Evolutionary conservation across 2,329 filamentous ascomycete species (phyloP), one percentile per base, ranked within the genome.

Genomic region (Aspergillus terreus): DNA sequence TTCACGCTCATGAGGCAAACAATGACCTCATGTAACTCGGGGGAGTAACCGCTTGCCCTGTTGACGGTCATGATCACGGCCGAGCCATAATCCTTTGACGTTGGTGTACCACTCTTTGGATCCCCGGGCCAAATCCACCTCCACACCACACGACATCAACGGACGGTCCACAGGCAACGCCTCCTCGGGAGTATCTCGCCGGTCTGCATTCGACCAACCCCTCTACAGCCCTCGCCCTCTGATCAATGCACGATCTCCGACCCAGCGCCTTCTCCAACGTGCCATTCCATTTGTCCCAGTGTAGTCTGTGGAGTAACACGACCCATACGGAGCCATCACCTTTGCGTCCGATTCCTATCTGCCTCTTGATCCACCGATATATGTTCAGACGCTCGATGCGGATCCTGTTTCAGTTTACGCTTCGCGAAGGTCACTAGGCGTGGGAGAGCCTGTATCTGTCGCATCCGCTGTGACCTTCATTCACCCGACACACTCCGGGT

Each of bases 281-380:
- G 46, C 47, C 33, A 44, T 49, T 41, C 17, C 47, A 44, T 25
- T 30, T 44, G 32, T 44, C 47, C 30, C 41, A 25, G 35, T 9
- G 12, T 36, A 27, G 23, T 49, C 25, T 44, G 47, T 49, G 47
- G 47, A 49, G 47, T 27, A 49, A 32, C 17, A 49, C 33, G 47
- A 27, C 41, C 47, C 33, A 49, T 36, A 21, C n/a, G 11, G 33
- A 30, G 33, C 27, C 32, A 17, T 44, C 47, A 17, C 43, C 47
- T 17, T 36, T 49, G 19, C 6, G 21, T 44, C n/a, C 25, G 35
- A 38, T 17, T n/a, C 7, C 14, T 42, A 17, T 42, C 35, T 42
- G 14, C 17, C 40, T 12, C 15, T 23, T 21, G 17, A 42, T 42
- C 15, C 19, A 42, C 17, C 17, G 17, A 42, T 38, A 15, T 5